Evolutionary conservation across 345 rosid genomes (phyloP).

Genomic region (Theobroma cacao): DNA sequence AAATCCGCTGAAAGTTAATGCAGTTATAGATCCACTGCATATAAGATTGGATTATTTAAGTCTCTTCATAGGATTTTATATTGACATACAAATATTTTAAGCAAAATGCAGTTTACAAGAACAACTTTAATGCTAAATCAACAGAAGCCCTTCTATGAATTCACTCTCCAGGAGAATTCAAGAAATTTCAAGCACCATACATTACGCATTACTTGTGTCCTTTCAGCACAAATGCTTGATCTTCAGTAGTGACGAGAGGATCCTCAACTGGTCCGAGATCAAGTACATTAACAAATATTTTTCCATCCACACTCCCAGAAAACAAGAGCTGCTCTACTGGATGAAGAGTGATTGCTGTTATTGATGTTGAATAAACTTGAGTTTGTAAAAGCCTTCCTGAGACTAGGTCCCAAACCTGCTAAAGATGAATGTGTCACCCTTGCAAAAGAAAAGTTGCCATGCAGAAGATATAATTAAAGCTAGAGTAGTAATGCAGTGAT

Average conservation of each 20-base stretch:
- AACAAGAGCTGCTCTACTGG: constrained; percentile 36
- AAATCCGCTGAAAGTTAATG: constrained; percentile 34
- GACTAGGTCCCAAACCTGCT: constrained; percentile 47
- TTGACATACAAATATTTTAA: neutral
- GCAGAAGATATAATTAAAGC: neutral
- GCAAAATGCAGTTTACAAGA: neutral
- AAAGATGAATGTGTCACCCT: neutral
- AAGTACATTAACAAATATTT: constrained; percentile 34
- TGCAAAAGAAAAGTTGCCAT: neutral
- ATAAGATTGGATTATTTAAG: constrained; percentile 10
- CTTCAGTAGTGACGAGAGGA: constrained; percentile 23
- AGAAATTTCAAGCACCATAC: constrained; percentile 35
- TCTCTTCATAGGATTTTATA: neutral
- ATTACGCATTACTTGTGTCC: constrained; percentile 65
- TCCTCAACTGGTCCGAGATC: constrained; percentile 31
- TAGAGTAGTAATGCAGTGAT: neutral
- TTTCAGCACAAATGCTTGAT: constrained; percentile 32
- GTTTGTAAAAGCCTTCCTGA: constrained; percentile 44
- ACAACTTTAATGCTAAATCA: neutral
- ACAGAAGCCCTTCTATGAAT: neutral
- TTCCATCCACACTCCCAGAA: constrained; percentile 45
- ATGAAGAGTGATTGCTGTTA: constrained; percentile 40
- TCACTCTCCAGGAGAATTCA: constrained; percentile 10
- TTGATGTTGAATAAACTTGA: constrained; percentile 31
- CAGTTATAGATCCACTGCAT: constrained; percentile 44